phyloP scores from a whole-genome alignment of 2,329 filamentous ascomycete genomes.

The Botryotinia globosa region DNA sequence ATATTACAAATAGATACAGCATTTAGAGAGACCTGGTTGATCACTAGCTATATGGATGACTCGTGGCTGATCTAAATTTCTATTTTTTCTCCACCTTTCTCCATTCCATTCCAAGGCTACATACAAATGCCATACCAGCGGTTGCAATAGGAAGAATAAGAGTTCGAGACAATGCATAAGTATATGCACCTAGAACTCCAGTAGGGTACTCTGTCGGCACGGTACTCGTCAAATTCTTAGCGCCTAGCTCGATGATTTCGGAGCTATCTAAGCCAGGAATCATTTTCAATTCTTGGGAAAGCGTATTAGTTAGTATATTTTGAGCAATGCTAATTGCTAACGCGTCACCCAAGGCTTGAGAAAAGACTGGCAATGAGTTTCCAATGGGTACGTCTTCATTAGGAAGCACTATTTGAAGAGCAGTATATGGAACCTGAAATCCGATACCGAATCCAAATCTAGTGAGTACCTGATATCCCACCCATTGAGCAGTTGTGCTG shows the following conservation, averaged over 20 bases:
- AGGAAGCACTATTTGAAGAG: slow-evolving; percentile 47
- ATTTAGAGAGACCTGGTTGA: not conserved
- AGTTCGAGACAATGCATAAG: not conserved
- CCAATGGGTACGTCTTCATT: slow-evolving; percentile 50
- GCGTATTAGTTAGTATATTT: not conserved
- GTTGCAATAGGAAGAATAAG: not conserved
- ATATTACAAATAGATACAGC: not conserved
- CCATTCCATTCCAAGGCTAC: not conserved
- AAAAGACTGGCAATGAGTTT: not conserved
- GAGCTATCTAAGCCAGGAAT: slow-evolving; percentile 35
- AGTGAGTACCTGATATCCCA: slow-evolving; percentile 49
- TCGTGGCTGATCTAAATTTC: not conserved
- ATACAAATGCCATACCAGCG: not conserved
- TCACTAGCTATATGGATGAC: not conserved
- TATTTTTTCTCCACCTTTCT: not conserved
- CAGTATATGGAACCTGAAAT: slow-evolving; percentile 49
- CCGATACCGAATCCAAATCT: slow-evolving; percentile 43
- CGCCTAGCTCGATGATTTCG: slow-evolving; percentile 42
- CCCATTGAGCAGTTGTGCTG: slow-evolving; percentile 48
- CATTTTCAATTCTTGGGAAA: slow-evolving; percentile 16
- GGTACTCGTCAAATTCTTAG: slow-evolving; percentile 36
- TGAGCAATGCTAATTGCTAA: slow-evolving; percentile 6
- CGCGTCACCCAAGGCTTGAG: not conserved
- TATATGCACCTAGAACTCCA: not conserved
- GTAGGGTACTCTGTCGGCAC: not conserved